Conservation (phyloP, 108 stramenopile species). For the Cyclotella distinguenda region DNA sequence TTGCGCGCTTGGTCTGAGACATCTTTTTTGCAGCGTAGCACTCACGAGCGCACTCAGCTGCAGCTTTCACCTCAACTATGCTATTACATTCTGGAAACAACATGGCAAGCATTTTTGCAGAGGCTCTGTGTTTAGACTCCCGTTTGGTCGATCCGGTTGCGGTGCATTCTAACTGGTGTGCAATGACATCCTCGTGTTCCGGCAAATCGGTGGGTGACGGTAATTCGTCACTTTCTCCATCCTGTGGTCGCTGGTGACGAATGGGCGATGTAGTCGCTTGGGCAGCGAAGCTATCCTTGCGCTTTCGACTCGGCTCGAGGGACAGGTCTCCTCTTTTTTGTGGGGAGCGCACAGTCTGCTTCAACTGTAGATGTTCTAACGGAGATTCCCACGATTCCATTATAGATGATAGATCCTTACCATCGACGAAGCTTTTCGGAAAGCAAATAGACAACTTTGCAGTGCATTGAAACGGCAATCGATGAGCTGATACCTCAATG, state of each 20-base stretch:
- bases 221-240: constrained; percentile 9
- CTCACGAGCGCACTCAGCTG: constrained; percentile 76
- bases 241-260: neutral
- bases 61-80: constrained; percentile 80
- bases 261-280: constrained; percentile 39
- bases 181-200: constrained; percentile 25
- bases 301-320: constrained; percentile 32
- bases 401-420: constrained; percentile 15
- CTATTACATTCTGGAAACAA: constrained; percentile 78
- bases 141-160: constrained; percentile 75
- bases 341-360: constrained; percentile 1
- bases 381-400: constrained; percentile 50
- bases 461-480: constrained; percentile 48
- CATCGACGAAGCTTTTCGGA: constrained; percentile 32
- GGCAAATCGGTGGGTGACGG: neutral
- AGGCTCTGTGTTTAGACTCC: constrained; percentile 79
- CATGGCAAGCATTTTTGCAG: constrained; percentile 73
- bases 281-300: constrained; percentile 35
- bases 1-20: constrained; percentile 36
- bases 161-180: constrained; percentile 48
- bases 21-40: constrained; percentile 67
- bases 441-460: constrained; percentile 45
- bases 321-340: constrained; percentile 9
- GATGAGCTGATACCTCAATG: constrained; percentile 33
- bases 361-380: constrained; percentile 37